These are phyloP conservation scores for Diplotaxis tenuifolia DNA, from an alignment of 345 rosid species.

Conservation along the genomic window DNA sequence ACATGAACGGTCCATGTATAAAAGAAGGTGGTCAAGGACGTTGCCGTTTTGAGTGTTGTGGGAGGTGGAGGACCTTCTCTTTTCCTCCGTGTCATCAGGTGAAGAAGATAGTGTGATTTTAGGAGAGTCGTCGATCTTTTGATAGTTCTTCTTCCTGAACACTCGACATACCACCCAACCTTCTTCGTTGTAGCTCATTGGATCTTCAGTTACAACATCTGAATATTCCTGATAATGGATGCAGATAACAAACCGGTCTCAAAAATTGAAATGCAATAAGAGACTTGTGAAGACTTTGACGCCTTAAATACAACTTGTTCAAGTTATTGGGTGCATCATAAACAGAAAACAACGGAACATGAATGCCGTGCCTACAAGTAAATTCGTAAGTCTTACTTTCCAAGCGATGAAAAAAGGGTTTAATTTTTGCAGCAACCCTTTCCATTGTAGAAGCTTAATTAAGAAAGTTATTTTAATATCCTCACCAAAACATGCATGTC, in stretches of 20 bases:
- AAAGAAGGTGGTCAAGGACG: constrained; percentile 67
- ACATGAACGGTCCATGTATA: constrained; percentile 59
- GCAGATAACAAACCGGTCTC: background rate
- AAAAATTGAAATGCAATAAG: background rate
- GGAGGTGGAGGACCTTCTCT: constrained; percentile 41
- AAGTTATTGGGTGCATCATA: background rate
- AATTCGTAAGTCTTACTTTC: background rate
- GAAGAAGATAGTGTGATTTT: constrained; percentile 48
- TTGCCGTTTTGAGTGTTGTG: constrained; percentile 34
- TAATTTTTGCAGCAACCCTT: background rate
- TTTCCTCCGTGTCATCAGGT: constrained; percentile 36
- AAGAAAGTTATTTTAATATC: background rate
- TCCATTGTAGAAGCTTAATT: background rate
- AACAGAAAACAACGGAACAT: background rate
- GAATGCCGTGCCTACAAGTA: background rate
- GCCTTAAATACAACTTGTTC: background rate
- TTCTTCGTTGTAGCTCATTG: constrained; percentile 51
- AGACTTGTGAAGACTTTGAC: background rate
- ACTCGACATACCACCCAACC: constrained; percentile 99
- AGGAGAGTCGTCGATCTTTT: constrained; percentile 76
- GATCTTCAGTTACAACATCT: constrained; percentile 44
- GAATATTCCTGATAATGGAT: constrained; percentile 9
- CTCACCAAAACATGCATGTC: background rate
- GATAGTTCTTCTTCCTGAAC: constrained; percentile 86
- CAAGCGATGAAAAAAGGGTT: background rate